These are phyloP conservation scores for Leccinum laetum DNA, from an alignment of 1,284 basidiomycete genomes.

Conservation along the genomic window DNA sequence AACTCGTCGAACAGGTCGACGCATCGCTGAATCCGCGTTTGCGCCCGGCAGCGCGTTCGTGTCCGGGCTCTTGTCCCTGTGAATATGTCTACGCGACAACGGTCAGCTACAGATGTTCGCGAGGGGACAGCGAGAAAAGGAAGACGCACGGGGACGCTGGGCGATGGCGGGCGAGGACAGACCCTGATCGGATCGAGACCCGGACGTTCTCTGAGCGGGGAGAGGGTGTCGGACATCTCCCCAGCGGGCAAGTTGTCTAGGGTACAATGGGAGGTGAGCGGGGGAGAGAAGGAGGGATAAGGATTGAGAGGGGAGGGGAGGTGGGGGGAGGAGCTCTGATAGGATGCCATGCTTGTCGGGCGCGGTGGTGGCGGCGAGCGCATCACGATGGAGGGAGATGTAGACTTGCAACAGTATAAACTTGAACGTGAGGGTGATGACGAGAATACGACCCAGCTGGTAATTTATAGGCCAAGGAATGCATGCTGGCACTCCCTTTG, in stretches of 20 bases:
- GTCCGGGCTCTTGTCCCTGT: slow-evolving; percentile 4
- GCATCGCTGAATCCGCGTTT: slow-evolving; percentile 23
- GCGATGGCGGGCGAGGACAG: background rate
- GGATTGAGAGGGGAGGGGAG: slow-evolving; percentile 23
- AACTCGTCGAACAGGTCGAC: slow-evolving; percentile 18
- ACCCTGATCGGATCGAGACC: slow-evolving; percentile 7
- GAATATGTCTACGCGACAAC: slow-evolving; percentile 1
- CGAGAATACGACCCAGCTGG: background rate
- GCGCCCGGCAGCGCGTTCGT: background rate
- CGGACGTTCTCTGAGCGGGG: slow-evolving; percentile 20
- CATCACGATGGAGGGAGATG: slow-evolving; percentile 5
- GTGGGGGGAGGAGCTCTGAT: slow-evolving; percentile 17
- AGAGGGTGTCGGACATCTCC: slow-evolving; percentile 22
- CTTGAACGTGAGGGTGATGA: too few species aligned
- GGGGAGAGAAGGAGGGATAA: slow-evolving; percentile 10
- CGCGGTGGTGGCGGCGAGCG: slow-evolving; percentile 17
- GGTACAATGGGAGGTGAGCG: background rate
- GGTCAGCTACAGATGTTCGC: background rate
- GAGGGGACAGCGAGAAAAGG: slow-evolving; percentile 16
- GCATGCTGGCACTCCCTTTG: background rate
- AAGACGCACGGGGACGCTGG: slow-evolving; percentile 12
- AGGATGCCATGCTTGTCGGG: slow-evolving; percentile 3
- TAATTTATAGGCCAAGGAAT: slow-evolving; percentile 18
- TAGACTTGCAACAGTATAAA: background rate
- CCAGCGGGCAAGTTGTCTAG: slow-evolving; percentile 8